phyloP scores from a whole-genome alignment of 768 basidiomycete genomes.

The Amanita rubescens region DNA sequence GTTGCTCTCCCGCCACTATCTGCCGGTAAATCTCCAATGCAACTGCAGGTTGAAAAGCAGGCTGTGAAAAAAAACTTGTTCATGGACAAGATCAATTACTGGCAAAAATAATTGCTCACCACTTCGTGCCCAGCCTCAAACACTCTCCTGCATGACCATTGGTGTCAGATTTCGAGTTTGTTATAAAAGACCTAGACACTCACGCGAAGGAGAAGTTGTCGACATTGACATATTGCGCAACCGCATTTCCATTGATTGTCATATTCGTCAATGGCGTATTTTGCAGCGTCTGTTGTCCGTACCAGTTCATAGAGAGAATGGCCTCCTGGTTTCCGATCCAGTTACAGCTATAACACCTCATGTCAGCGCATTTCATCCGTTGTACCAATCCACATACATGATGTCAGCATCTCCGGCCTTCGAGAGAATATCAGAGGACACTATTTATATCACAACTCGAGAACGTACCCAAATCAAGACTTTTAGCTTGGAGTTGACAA shows the following conservation, averaged over 20 bases:
- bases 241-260: constrained; percentile 42
- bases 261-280: constrained; percentile 42
- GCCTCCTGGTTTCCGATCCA: constrained; percentile 40
- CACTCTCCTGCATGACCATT: constrained; percentile 33
- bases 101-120: constrained; percentile 28
- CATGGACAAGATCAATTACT: not conserved
- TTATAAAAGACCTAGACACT: constrained; percentile 17
- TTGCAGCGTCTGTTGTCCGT: constrained; percentile 33
- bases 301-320: constrained; percentile 38
- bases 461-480: constrained; percentile 38
- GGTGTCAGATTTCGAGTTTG: not conserved
- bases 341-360: constrained; percentile 28
- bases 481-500: constrained; percentile 36
- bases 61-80: constrained; percentile 22
- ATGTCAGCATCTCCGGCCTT: constrained; percentile 47
- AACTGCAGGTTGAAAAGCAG: constrained; percentile 54
- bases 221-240: constrained; percentile 59
- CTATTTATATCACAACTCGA: constrained; percentile 3
- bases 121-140: constrained; percentile 57
- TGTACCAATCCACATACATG: constrained; percentile 27
- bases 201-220: constrained; percentile 64
- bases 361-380: not conserved
- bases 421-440: constrained; percentile 11
- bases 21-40: constrained; percentile 55
- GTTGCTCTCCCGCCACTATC: constrained; percentile 39